phyloP scores from a whole-genome alignment of 2,329 filamentous ascomycete species.

The Hypoxylon sp. region DNA sequence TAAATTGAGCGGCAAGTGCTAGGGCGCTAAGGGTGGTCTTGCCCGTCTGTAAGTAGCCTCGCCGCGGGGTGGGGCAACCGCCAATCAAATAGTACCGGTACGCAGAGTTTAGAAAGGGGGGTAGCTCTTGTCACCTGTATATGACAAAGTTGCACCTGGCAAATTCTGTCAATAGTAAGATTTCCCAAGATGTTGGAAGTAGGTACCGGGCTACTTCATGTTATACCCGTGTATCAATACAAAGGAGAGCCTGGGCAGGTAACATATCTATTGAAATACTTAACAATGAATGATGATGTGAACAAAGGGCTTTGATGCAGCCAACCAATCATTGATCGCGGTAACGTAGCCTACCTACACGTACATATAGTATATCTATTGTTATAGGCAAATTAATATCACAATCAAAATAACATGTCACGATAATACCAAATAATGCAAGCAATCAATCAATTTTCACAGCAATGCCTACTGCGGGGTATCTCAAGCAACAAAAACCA shows the following conservation, averaged over 20 bases:
- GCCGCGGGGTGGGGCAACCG: constrained; percentile 49
- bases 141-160: constrained; percentile 8
- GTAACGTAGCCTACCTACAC: no score
- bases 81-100: constrained; percentile 47
- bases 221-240: no score
- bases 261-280: no score
- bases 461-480: constrained; percentile 16
- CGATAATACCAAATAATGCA: not conserved
- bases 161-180: not conserved
- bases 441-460: constrained; percentile 1
- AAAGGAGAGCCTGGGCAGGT: no score
- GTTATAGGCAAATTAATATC: not conserved
- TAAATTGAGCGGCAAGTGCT: constrained; percentile 33
- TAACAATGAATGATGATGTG: no score
- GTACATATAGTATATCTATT: no score
- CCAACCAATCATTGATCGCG: no score
- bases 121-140: constrained; percentile 20
- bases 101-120: not conserved
- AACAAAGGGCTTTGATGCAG: no score
- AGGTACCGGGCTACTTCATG: no score
- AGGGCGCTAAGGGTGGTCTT: not conserved
- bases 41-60: constrained; percentile 30
- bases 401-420: not conserved
- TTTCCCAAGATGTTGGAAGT: not conserved
- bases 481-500: constrained; percentile 15